phyloP scores from a whole-genome alignment of 2,329 filamentous ascomycete species.

The Emergomyces africanus region DNA sequence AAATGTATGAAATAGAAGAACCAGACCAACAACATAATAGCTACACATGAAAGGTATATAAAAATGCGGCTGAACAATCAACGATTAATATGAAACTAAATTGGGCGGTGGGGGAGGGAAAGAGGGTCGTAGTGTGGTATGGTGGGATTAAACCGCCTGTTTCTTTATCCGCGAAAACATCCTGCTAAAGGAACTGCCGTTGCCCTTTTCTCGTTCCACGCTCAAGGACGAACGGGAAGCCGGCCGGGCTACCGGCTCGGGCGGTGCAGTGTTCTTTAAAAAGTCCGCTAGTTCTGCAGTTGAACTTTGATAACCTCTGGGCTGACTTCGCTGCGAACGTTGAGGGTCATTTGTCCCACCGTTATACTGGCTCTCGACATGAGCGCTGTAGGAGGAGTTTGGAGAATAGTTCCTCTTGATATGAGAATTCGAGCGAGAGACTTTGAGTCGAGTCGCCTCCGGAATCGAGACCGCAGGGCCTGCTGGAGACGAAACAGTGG shows the following conservation, averaged over 20 bases:
- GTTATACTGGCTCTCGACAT: constrained; percentile 26
- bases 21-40: constrained; percentile 4
- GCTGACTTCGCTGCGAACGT: constrained; percentile 13
- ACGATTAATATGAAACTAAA: neutral
- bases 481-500: neutral
- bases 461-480: neutral
- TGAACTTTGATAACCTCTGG: constrained; percentile 20
- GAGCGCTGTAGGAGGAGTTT: constrained; percentile 26
- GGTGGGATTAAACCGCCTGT: constrained; percentile 8
- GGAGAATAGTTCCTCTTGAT: constrained; percentile 17
- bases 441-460: constrained; percentile 1
- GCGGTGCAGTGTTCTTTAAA: constrained; percentile 55
- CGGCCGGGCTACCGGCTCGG: constrained; percentile 25
- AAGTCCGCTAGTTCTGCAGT: constrained; percentile 63
- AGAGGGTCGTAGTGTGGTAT: neutral
- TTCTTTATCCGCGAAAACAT: constrained; percentile 18
- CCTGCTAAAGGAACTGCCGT: constrained; percentile 12
- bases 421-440: constrained; percentile 16
- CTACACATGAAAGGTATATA: neutral
- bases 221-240: constrained; percentile 6
- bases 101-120: neutral
- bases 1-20: constrained; percentile 1
- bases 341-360: constrained; percentile 12
- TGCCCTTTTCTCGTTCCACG: constrained; percentile 9
- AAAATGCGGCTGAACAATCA: neutral